Evolutionary conservation across 495 filamentous ascomycete genomes (phyloP).

Genomic region (Diplogelasinospora grovesii): DNA sequence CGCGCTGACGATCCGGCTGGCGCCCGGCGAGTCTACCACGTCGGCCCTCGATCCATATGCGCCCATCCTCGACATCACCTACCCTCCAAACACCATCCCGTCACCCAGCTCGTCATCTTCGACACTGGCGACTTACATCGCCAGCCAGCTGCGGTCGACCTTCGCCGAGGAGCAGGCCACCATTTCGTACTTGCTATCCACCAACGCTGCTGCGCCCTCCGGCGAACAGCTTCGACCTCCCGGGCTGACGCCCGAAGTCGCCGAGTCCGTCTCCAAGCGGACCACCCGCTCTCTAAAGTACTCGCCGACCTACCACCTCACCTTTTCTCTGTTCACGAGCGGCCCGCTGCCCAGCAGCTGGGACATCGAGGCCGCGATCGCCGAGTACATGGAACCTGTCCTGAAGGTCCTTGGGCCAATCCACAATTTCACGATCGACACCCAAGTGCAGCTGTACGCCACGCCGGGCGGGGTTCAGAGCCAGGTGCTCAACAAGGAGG

Average conservation of each 20-base stretch:
- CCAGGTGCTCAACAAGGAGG: constrained; percentile 70
- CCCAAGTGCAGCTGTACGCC: constrained; percentile 91
- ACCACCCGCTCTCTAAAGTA: constrained; percentile 83
- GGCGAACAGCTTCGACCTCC: constrained; percentile 42
- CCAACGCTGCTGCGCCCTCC: constrained; percentile 43
- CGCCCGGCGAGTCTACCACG: constrained; percentile 54
- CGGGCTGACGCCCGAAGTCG: constrained; percentile 32
- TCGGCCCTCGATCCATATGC: constrained; percentile 61
- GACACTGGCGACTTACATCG: constrained; percentile 71
- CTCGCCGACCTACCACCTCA: constrained; percentile 88
- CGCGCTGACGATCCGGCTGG: constrained; percentile 64
- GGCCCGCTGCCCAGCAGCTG: constrained; percentile 72
- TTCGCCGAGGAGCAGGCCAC: constrained; percentile 88
- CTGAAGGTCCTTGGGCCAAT: constrained; percentile 70
- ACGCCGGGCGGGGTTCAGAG: constrained; percentile 63
- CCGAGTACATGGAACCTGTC: constrained; percentile 74
- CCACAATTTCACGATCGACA: constrained; percentile 94
- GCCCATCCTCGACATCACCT: constrained; percentile 71
- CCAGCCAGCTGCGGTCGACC: constrained; percentile 65
- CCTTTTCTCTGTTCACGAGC: constrained; percentile 89
- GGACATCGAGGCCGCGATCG: constrained; percentile 81
- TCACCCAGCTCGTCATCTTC: constrained; percentile 63
- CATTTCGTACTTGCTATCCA: constrained; percentile 73
- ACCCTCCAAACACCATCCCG: constrained; percentile 67
- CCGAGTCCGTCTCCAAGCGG: constrained; percentile 44